A percentile compares a stretch with the other conserved stretches of the same genome.
Conservation (phyloP, 2,329 filamentous ascomycete species). For the Rasamsonia emersonii region DNA sequence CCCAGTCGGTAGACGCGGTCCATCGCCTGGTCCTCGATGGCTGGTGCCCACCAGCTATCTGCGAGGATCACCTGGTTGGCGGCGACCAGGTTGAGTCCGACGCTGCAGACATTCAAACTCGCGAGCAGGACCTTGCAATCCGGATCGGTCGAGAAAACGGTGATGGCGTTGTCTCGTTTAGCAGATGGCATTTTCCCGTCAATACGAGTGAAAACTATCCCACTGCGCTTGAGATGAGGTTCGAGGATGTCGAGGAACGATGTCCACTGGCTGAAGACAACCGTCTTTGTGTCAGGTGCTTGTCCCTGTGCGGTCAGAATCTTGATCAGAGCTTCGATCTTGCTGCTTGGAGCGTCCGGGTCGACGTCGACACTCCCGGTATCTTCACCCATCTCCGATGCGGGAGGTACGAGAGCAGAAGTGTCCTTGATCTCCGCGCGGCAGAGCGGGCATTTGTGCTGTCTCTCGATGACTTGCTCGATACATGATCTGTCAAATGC, state of each 20-base stretch:
- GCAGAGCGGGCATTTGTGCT: slow-evolving; percentile 79
- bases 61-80: slow-evolving; percentile 78
- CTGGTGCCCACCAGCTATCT: slow-evolving; percentile 88
- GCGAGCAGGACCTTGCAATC: slow-evolving; percentile 69
- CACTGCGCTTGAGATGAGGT: slow-evolving; percentile 52
- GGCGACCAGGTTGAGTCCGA: slow-evolving; percentile 77
- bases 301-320: slow-evolving; percentile 66
- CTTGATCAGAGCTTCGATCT: slow-evolving; percentile 69
- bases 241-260: slow-evolving; percentile 69
- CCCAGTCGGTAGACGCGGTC: slow-evolving; percentile 82
- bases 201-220: slow-evolving; percentile 60
- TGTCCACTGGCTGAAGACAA: slow-evolving; percentile 77
- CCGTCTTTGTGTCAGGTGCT: slow-evolving; percentile 59
- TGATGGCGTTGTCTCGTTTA: slow-evolving; percentile 63
- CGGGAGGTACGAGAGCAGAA: slow-evolving; percentile 57
- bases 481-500: slow-evolving; percentile 70
- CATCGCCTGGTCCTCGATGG: slow-evolving; percentile 84
- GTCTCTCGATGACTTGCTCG: slow-evolving; percentile 60
- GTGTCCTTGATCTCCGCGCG: slow-evolving; percentile 57
- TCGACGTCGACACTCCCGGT: slow-evolving; percentile 47
- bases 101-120: slow-evolving; percentile 70
- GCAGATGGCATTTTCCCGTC: slow-evolving; percentile 68
- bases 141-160: slow-evolving; percentile 57
- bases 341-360: slow-evolving; percentile 62
- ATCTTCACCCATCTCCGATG: slow-evolving; percentile 46